A percentile compares a stretch with the other conserved stretches of the same genome.
These are phyloP conservation scores for Lactarius sp. DNA, from an alignment of 768 basidiomycete genomes.

Conservation along the genomic window DNA sequence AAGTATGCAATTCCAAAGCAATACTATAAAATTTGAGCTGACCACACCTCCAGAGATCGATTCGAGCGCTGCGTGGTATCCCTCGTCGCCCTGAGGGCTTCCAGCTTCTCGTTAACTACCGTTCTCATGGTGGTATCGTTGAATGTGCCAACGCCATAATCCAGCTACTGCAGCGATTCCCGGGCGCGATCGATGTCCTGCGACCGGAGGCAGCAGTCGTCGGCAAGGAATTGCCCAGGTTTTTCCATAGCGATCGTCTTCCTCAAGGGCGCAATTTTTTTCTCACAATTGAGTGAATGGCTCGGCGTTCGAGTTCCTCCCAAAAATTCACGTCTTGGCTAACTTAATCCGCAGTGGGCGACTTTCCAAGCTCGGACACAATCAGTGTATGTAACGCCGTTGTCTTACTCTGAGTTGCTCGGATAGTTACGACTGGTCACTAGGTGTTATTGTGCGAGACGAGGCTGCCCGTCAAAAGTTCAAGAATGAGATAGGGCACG, in stretches of 20 bases:
- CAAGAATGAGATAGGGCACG: conserved; percentile 47
- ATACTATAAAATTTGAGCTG: not conserved
- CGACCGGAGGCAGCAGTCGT: conserved; percentile 51
- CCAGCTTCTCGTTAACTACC: conserved; percentile 59
- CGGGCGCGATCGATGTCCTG: conserved; percentile 56
- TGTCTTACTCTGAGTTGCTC: not conserved
- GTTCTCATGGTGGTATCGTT: conserved; percentile 72
- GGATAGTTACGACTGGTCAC: not conserved
- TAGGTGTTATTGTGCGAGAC: conserved; percentile 69
- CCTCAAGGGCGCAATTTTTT: conserved; percentile 9
- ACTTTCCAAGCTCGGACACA: conserved; percentile 54
- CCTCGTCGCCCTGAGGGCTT: conserved; percentile 40
- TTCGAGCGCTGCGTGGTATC: conserved; percentile 12
- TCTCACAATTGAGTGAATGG: not conserved
- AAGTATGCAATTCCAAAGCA: conserved; percentile 38
- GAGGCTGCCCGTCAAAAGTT: conserved; percentile 47
- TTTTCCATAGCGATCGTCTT: conserved; percentile 46
- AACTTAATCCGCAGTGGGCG: conserved; percentile 34
- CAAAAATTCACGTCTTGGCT: not conserved
- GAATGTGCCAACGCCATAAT: conserved; percentile 62
- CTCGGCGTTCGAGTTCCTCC: not conserved
- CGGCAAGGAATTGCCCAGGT: conserved; percentile 52
- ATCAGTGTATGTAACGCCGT: conserved; percentile 50
- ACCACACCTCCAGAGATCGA: not conserved
- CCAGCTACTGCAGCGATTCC: conserved; percentile 53